These are phyloP conservation scores for Pichia nanzhaoensis DNA, from an alignment of 805 yeast species.

Conservation along the genomic window DNA sequence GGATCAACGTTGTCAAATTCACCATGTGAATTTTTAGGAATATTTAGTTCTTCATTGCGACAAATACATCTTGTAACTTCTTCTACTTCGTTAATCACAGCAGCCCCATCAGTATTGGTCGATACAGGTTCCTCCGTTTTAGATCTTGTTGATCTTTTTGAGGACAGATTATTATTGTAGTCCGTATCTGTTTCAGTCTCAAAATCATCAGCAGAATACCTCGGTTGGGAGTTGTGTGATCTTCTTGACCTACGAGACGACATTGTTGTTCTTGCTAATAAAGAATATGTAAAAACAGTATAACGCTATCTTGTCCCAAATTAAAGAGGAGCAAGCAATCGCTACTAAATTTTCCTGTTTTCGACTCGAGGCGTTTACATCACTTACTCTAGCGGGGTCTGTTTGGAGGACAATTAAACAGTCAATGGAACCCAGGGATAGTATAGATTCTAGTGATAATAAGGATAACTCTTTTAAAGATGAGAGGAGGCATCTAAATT, in stretches of 20 bases:
- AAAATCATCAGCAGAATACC: slow-evolving; percentile 16
- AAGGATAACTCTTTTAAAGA: not conserved
- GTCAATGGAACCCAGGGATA: not conserved
- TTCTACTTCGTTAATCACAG: slow-evolving; percentile 26
- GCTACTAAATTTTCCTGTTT: no score
- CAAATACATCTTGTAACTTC: slow-evolving; percentile 53
- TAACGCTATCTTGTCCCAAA: no score
- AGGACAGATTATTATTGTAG: not conserved
- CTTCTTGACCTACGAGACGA: slow-evolving; percentile 29
- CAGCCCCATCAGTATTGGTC: slow-evolving; percentile 9
- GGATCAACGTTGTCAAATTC: slow-evolving; percentile 37
- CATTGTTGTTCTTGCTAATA: slow-evolving; percentile 10
- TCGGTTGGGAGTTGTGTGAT: slow-evolving; percentile 15
- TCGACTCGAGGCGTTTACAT: no score
- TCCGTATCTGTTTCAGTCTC: slow-evolving; percentile 8
- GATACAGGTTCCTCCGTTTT: not conserved
- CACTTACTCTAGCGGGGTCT: no score
- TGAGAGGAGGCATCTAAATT: not conserved
- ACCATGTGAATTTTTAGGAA: slow-evolving; percentile 23
- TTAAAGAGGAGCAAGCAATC: no score
- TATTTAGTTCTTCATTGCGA: slow-evolving; percentile 40
- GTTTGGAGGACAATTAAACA: slow-evolving; percentile 1
- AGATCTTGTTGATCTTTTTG: slow-evolving; percentile 5
- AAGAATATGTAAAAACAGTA: no score
- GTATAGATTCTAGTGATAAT: slow-evolving; percentile 5